Evolutionary conservation across 768 basidiomycete species (phyloP).

Genomic region (Collybia nuda): DNA sequence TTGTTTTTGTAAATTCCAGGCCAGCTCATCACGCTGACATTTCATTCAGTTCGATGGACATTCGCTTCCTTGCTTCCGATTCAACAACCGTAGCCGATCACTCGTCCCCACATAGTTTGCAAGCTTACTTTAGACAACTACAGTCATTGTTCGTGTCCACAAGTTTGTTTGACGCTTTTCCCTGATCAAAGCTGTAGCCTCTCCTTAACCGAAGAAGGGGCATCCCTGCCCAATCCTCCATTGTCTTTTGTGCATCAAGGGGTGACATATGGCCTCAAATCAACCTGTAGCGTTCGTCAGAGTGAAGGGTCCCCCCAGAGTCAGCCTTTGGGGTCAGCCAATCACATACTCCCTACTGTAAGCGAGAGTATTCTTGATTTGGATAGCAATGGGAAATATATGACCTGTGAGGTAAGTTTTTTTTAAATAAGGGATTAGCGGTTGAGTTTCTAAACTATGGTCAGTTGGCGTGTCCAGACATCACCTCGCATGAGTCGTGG

Average conservation of each 20-base stretch:
- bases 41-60: constrained; percentile 52
- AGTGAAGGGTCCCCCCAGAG: constrained; percentile 22
- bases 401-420: constrained; percentile 51
- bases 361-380: constrained; percentile 54
- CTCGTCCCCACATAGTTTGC: constrained; percentile 41
- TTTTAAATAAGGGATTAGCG: no score
- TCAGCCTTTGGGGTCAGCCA: no score
- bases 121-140: constrained; percentile 38
- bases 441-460: no score
- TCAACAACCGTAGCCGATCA: constrained; percentile 21
- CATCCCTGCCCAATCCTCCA: constrained; percentile 47
- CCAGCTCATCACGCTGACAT: neutral
- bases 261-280: constrained; percentile 44
- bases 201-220: constrained; percentile 20
- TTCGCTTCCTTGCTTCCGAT: constrained; percentile 46
- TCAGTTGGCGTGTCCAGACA: constrained; percentile 47
- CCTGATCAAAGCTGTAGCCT: constrained; percentile 28
- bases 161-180: neutral
- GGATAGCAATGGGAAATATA: constrained; percentile 50
- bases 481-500: constrained; percentile 42
- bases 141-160: constrained; percentile 39
- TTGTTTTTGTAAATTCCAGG: neutral
- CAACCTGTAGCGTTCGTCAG: constrained; percentile 48
- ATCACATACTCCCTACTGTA: constrained; percentile 16
- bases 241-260: constrained; percentile 35